Base-by-base conservation (phyloP, 495 filamentous ascomycete genomes). In the Pyrenula aspistea region DNA sequence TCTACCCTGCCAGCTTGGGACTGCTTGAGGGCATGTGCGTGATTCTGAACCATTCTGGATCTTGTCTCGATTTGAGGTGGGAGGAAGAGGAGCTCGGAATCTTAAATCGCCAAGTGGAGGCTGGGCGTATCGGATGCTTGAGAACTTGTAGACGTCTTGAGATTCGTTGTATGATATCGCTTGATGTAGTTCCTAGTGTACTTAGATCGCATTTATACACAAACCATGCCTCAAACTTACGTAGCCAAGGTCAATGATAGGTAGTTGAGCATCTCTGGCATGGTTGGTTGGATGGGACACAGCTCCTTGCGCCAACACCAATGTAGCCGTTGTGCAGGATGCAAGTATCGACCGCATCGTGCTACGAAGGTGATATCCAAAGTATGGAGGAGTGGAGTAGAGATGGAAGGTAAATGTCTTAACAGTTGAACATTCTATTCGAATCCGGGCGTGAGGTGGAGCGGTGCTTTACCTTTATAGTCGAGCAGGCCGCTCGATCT, bases 61-160 rank as follows among this genome's bases (percentile, higher is more conserved):
- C 0, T 61, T 56, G 12, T 65, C 55, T 23, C 70, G 65, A 53
- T 71, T 68, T 22, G 55, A 12, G 11, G 61, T 55, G 0, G 80
- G 79, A 20, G 68, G 64, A 3, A 65, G 48, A 0, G 82, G 82
- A 19, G 75, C 76, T 36, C 70, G 64, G 56, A 83, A 85, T 50
- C 82, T 70, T 42, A 83, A 60, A 11, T 77, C 63, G 4, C 74
- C 74, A 10, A 80, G 24, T 2, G 81, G 80, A 2, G 81, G 63
- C 2, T 75, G 74, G 8, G 81, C 82, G 65, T 76, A 86, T 49
- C 82, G 75, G 49, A 86, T 77, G 0, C 82, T 82, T 1, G 82
- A 67, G 71, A 76, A 86, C 62, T 83, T 69, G 4, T 75, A 75
- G 24, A 83, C 63, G 31, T 42, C 31, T 4, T 15, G 67, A 59